Base-by-base conservation (phyloP, 352 stramenopile genomes). In the Phytopythium mirpurense region DNA sequence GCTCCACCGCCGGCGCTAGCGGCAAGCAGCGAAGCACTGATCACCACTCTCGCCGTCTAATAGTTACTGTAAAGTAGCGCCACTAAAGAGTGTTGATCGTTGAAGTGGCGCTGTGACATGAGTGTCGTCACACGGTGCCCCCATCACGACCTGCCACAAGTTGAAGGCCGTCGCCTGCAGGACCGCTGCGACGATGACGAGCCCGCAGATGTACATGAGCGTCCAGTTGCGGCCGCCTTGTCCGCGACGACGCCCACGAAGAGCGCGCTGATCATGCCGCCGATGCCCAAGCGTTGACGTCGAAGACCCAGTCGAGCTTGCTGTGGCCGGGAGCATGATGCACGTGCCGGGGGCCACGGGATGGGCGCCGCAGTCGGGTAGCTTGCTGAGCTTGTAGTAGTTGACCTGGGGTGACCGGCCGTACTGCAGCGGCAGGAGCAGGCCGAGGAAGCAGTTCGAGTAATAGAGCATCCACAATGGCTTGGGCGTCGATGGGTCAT, bases 351-450 rank as follows among this genome's bases (percentile, higher is more conserved):
- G 27, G 6, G 32, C 31, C 0, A 77, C 49, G 0, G 69, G 68
- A 5, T 56, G 58, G 3, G 56, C 61, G 35, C 66, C 54, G 44
- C 72, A 83, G 18, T 69, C 57, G 2, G 59, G 31, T 11, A 55
- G 47, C 16, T 78, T 67, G 61, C 79, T 72, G 32, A 74, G 79
- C 37, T 73, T 74, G 46, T 59, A 57, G 34, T 69, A 52, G 34
- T 74, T 78, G 52, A 83, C 58, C 56, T 83, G 66, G 3, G 68
- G 71, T 24, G 62, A 73, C 68, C 68, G 79, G 51, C 72, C 72
- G 34, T 69, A 74, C 49, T 83, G 69, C 0, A 77, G 46, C 0
- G 65, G 60, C 6, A 70, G 52, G 11, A 80, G 51, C 31, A 80
- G 61, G 1, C 64, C 67, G 26, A 74, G 56, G 40, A 61, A 35